phyloP scores from a whole-genome alignment of 306 rosid genomes.

The Trichosanthes truncata region DNA sequence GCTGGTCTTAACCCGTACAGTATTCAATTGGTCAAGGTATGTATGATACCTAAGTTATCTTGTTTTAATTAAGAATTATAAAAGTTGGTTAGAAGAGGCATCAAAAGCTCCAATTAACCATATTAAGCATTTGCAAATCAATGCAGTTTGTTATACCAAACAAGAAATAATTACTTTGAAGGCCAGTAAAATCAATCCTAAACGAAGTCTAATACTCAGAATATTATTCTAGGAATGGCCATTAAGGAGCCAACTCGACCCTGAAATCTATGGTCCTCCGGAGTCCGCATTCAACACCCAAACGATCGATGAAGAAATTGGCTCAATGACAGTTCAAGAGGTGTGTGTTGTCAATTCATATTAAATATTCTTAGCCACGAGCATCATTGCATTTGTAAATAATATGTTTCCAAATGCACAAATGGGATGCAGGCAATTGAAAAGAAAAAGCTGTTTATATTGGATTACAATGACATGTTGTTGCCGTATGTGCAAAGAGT shows the following conservation, averaged over 20 bases:
- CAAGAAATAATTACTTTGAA: too few relatives aligned
- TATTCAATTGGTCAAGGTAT: slow-evolving; percentile 27
- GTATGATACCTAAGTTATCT: background rate
- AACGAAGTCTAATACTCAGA: background rate
- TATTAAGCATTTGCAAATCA: too few relatives aligned
- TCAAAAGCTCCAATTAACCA: too few relatives aligned
- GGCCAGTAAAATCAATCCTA: too few relatives aligned
- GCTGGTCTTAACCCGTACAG: slow-evolving; percentile 36
- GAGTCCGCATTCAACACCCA: slow-evolving; percentile 28
- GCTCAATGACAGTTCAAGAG: slow-evolving; percentile 26
- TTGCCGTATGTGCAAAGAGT: slow-evolving; percentile 53
- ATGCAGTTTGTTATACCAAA: too few relatives aligned
- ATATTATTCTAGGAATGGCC: slow-evolving; percentile 36
- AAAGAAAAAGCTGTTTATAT: slow-evolving; percentile 48
- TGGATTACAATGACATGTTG: slow-evolving; percentile 73
- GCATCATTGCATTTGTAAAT: background rate
- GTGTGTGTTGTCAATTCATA: slow-evolving; percentile 1
- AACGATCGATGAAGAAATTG: slow-evolving; percentile 19
- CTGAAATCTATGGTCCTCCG: slow-evolving; percentile 26
- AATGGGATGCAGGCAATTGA: slow-evolving; percentile 38
- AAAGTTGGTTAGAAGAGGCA: too few relatives aligned
- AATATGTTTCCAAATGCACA: background rate
- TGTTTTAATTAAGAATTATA: too few relatives aligned
- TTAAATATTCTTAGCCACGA: background rate
- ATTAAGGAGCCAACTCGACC: slow-evolving; percentile 28